Conservation (phyloP, 1,139 yeast species). For the Suhomyces anneliseae region DNA sequence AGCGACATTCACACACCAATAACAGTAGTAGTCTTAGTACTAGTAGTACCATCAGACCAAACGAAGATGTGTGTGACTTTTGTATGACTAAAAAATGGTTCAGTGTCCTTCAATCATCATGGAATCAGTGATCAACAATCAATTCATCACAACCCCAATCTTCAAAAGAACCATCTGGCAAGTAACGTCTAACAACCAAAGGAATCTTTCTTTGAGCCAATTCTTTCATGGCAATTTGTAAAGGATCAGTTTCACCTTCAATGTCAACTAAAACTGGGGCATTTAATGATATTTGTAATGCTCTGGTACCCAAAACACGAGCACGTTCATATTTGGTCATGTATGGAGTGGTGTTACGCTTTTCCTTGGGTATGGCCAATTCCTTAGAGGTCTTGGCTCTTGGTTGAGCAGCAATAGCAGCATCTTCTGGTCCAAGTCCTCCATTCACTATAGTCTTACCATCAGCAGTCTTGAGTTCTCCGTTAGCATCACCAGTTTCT, state of each 20-base stretch:
- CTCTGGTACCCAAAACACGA: conserved; percentile 93
- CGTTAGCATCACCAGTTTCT: conserved; percentile 31
- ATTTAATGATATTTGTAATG: conserved; percentile 93
- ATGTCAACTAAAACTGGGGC: conserved; percentile 97
- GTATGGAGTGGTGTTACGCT: conserved; percentile 94
- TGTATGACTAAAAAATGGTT: too few relatives aligned
- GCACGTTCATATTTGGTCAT: conserved; percentile 99
- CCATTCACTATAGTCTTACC: conserved; percentile 73
- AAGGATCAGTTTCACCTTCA: conserved; percentile 99
- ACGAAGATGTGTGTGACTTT: too few relatives aligned
- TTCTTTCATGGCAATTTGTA: conserved; percentile 97
- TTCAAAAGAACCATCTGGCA: conserved; percentile 96
- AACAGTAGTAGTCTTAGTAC: too few relatives aligned
- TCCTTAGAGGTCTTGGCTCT: conserved; percentile 69
- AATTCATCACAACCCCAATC: conserved; percentile 99
- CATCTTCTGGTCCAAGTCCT: conserved; percentile 61
- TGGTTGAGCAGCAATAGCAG: conserved; percentile 36
- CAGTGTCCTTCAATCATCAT: too few relatives aligned
- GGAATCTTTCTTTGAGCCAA: conserved; percentile 94
- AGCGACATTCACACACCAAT: too few relatives aligned
- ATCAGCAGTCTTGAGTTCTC: conserved; percentile 61
- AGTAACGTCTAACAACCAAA: conserved; percentile 87
- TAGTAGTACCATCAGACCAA: too few relatives aligned
- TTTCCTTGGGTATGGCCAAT: conserved; percentile 83
- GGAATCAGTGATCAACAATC: conserved; percentile 70